Evolutionary conservation across 2,329 filamentous ascomycete species (phyloP), one percentile per base, ranked within the genome.

Genomic region (Zymoseptoria pseudotritici): DNA sequence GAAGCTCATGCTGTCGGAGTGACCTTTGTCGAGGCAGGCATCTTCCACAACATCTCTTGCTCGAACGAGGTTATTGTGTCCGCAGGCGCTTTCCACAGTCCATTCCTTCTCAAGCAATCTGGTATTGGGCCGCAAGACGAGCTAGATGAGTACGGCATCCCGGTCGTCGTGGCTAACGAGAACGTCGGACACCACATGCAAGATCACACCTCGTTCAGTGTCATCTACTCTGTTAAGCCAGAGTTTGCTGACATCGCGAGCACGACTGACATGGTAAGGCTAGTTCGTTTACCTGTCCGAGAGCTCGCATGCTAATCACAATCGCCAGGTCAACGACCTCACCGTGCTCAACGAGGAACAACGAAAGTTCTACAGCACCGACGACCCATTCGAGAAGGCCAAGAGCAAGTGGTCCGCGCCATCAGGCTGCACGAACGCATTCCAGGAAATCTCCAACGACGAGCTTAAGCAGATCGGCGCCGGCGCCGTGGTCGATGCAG

Each of bases 151-250:
- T 79, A 82, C 66, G 72, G 75, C 21, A 87, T 88, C 63, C 67
- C 77, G 1, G 72, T 82, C 0, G 65, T 86, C n/a, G 76, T 80
- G 9, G 78, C 86, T 60, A 81, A 83, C 0, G 80, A 82, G 1
- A 83, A 86, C 51, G 85, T 89, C 2, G 86, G 86, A 6, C 80
- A 81, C 61, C 85, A 88, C 72, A 76, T 89, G 3, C 76, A 84
- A 60, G 85, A 89, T 67, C 84, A 86, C 53, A 74, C 66, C 46
- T 69, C 73, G 63, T 79, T 83, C 20, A 70, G 61, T 17, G 58
- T 66, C n/a, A 56, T 64, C 21, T 63, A 69, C 42, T 60, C 58
- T 9, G 67, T 71, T n/a, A 66, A 69, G 42, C 66, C 67, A 4
- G 51, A 64, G 11, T 62, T 62, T 53, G 62, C 62, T 8, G 50